Evolutionary conservation across 129 eudicot species (phyloP).

Genomic region (Tagetes erecta): DNA sequence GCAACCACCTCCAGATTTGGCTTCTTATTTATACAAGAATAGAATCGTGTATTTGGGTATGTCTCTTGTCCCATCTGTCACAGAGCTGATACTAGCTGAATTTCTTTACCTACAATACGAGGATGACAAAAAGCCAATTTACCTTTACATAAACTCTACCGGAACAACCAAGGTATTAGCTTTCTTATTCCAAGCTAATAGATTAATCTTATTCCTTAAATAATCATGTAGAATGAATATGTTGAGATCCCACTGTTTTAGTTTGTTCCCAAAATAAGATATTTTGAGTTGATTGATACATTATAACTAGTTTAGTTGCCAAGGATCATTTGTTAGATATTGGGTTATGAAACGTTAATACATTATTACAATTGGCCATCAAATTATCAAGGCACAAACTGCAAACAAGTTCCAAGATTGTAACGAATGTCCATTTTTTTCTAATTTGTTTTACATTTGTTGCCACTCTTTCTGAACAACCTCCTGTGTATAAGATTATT

Average conservation of each 20-base stretch:
- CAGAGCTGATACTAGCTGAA: constrained; percentile 75
- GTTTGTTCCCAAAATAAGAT: background rate
- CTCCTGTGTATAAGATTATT: background rate
- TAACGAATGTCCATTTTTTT: background rate
- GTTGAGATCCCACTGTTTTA: background rate
- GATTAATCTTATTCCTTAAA: background rate
- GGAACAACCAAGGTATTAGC: constrained; percentile 83
- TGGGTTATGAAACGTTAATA: background rate
- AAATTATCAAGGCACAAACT: constrained; percentile 2
- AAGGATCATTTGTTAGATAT: background rate
- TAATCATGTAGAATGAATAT: background rate
- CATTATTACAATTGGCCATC: background rate
- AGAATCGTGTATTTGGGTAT: constrained; percentile 91
- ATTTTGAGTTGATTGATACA: background rate
- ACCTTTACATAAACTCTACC: constrained; percentile 86
- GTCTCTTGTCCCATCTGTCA: constrained; percentile 78
- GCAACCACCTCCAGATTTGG: constrained; percentile 95
- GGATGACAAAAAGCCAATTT: constrained; percentile 74
- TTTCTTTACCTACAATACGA: constrained; percentile 80
- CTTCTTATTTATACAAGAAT: constrained; percentile 68
- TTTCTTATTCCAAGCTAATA: constrained; percentile 21
- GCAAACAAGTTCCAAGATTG: background rate
- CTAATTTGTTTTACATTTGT: background rate
- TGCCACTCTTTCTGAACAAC: background rate
- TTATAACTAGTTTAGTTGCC: background rate